Base-by-base conservation (phyloP, 345 rosid genomes). In the Angophora floribunda region DNA sequence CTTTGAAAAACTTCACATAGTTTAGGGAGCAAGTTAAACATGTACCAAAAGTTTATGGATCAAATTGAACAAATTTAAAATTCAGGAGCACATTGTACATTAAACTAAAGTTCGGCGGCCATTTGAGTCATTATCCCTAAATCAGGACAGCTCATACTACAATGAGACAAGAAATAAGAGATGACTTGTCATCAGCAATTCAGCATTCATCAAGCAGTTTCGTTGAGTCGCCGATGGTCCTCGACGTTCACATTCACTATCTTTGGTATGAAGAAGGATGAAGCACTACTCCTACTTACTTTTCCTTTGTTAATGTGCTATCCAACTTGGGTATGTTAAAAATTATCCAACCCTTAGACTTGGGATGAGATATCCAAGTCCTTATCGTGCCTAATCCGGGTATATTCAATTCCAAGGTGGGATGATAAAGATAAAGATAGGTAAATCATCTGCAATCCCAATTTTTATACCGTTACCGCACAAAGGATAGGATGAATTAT, bases 31-130 rank as follows among this genome's bases (percentile, higher is more conserved):
- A 22, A 22, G 4, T 55, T 55, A 2, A 55, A 21, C 2, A 55
- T 55, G 0, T 53, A 19, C 1, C 17, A 52, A 52, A 50, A 55
- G 0, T 22, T 55, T 55, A 55, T 21, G 4, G 2, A 7, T 0
- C 6, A 55, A 1, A 22, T 55, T 22, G 0, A 22, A 55, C 19
- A 55, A 55, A 55, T 55, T 55, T 7, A 55, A 4, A 55, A 0
- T 19, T 55, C 0, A 55, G 61, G 1, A 21, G 21, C 22, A 21
- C 1, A 4, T 22, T 22, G 0, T 3, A 22, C 1, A 3, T 55
- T 8, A 0, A 0, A 5, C 8, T 0, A 55, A 21, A 55, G 0
- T 55, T 21, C 22, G 9, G 0, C 0, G 2, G 22, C 2, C 2
- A 0, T 55, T 55, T 9, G 9, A 55, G 61, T 55, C 5, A 22